phyloP scores from a whole-genome alignment of 2,329 filamentous ascomycete species.

The Neofusicoccum umdonicola region DNA sequence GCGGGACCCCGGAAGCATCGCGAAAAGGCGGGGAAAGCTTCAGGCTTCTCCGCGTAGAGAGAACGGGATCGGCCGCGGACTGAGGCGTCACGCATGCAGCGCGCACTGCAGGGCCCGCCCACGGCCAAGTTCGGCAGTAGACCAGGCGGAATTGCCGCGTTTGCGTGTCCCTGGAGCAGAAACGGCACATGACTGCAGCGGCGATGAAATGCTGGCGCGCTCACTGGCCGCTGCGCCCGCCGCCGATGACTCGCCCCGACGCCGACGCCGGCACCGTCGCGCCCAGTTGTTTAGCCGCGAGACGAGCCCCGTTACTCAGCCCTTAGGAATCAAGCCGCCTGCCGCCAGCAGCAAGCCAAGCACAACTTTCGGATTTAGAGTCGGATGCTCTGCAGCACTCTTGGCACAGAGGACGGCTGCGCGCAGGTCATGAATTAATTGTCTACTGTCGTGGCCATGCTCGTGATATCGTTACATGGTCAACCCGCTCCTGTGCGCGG shows the following conservation, averaged over 20 bases:
- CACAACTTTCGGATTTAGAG: neutral
- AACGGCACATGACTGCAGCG: conserved; percentile 8
- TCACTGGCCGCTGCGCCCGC: neutral
- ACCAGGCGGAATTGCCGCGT: neutral
- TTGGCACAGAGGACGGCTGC: neutral
- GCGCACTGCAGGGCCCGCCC: conserved; percentile 5
- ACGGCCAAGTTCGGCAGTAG: neutral
- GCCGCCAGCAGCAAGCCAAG: neutral
- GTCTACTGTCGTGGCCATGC: conserved; percentile 13
- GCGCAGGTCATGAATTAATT: conserved; percentile 11
- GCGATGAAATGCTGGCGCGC: neutral
- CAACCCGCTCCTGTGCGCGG: neutral
- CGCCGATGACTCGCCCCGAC: conserved; percentile 1
- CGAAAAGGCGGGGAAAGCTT: conserved; percentile 16
- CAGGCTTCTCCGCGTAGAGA: conserved; percentile 12
- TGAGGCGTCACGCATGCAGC: conserved; percentile 8
- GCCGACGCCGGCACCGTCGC: neutral
- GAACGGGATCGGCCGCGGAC: conserved; percentile 10
- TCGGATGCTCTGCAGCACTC: neutral
- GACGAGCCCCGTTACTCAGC: neutral
- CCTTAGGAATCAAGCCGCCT: neutral
- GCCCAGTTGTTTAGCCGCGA: conserved; percentile 9
- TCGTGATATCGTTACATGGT: conserved; percentile 15
- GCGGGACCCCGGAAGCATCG: conserved; percentile 16
- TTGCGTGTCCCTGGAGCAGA: neutral